These are phyloP conservation scores for Haplosporangium gracile DNA, from an alignment of 192 early-diverging fungal genomes.

Conservation along the genomic window DNA sequence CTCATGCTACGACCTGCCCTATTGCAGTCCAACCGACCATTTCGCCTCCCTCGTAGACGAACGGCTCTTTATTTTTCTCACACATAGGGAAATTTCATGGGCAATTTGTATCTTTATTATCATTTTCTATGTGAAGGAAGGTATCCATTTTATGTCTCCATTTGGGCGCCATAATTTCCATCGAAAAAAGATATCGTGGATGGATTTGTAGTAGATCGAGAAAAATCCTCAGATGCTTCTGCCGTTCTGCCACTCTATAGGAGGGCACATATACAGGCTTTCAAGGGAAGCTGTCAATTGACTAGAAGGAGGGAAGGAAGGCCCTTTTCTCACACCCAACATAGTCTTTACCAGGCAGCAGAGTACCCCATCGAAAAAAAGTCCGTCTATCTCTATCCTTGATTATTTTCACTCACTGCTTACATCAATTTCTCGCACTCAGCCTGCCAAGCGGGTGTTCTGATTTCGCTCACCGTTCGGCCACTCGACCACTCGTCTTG, in stretches of 20 bases:
- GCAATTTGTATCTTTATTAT: neutral
- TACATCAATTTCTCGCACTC: neutral
- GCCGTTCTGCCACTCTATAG: conserved; percentile 2
- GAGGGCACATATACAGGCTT: too few relatives aligned
- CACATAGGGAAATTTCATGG: neutral
- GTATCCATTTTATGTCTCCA: neutral
- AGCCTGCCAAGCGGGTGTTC: conserved; percentile 1
- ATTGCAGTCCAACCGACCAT: conserved; percentile 4
- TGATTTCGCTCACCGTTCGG: conserved; percentile 1
- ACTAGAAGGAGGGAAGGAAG: neutral
- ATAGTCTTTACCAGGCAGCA: neutral
- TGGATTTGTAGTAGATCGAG: neutral
- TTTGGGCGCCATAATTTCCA: neutral
- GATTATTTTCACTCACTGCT: neutral
- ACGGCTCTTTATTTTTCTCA: conserved; percentile 6
- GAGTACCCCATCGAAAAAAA: conserved; percentile 6
- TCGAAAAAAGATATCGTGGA: neutral
- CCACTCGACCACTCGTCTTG: too few relatives aligned
- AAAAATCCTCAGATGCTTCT: neutral
- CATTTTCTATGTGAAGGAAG: too few relatives aligned
- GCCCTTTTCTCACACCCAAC: conserved; percentile 9
- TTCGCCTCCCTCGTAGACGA: neutral
- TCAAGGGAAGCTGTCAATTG: neutral
- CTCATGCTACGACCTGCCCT: neutral
- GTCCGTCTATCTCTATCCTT: neutral